Conservation (phyloP, 225 moss, liverwort and hornwort genomes). For the Neckera pumila region DNA sequence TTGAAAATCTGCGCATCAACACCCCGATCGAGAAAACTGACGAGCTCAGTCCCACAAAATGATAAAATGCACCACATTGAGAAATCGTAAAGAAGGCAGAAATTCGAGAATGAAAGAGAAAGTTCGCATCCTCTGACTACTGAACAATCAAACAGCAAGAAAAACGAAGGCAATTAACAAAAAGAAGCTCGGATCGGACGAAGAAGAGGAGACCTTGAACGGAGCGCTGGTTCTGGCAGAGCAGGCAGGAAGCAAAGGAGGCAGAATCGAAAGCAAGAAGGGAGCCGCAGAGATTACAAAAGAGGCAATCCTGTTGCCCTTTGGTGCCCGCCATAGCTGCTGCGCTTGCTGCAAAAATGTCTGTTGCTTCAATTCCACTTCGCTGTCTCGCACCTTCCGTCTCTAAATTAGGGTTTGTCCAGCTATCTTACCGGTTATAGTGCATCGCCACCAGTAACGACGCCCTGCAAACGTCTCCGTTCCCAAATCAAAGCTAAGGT, state of each 20-base stretch:
- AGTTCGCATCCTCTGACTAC: not conserved
- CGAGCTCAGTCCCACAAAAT: not conserved
- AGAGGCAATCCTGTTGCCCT: slow-evolving; percentile 55
- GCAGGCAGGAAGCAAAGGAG: slow-evolving; percentile 61
- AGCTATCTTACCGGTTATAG: too few relatives aligned
- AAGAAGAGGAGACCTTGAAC: slow-evolving; percentile 41
- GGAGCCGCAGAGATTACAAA: slow-evolving; percentile 81
- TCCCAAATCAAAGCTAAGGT: too few relatives aligned
- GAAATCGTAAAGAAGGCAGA: not conserved
- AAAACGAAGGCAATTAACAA: not conserved
- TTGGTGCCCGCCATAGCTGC: slow-evolving; percentile 27
- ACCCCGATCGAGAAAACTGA: not conserved
- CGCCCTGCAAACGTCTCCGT: not conserved
- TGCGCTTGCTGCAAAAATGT: not conserved
- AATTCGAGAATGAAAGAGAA: not conserved
- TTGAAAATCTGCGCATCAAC: slow-evolving; percentile 54
- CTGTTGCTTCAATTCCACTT: not conserved
- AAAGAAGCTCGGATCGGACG: not conserved
- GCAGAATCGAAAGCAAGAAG: slow-evolving; percentile 54
- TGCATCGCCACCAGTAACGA: not conserved
- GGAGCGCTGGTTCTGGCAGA: slow-evolving; percentile 70
- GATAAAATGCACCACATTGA: too few relatives aligned
- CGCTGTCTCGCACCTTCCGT: not conserved
- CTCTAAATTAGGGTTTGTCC: not conserved
- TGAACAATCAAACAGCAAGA: not conserved